Evolutionary conservation across 345 rosid species (phyloP).

Genomic region (Citropsis articulata): DNA sequence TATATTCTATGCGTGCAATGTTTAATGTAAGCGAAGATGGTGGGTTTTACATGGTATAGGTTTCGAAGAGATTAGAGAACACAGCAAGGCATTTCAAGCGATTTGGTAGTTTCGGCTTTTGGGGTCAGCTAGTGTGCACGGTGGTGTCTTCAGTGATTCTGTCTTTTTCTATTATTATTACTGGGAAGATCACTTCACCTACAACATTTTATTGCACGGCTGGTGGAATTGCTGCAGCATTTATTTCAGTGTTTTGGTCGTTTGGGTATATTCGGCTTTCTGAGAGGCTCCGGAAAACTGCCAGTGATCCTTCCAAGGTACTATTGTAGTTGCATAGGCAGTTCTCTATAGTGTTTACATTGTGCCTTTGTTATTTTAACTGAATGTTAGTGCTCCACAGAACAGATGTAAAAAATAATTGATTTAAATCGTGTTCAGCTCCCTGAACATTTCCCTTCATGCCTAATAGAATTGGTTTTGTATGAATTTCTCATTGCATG

Average conservation of each 20-base stretch:
- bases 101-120: conserved; percentile 84
- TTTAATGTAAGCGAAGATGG: neutral
- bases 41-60: conserved; percentile 41
- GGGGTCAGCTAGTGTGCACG: conserved; percentile 93
- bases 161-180: conserved; percentile 73
- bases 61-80: conserved; percentile 83
- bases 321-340: neutral
- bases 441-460: neutral
- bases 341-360: neutral
- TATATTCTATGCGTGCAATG: neutral
- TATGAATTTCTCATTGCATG: neutral
- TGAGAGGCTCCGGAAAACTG: conserved; percentile 73
- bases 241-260: conserved; percentile 92
- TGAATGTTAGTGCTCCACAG: neutral
- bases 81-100: conserved; percentile 92
- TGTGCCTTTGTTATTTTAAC: neutral
- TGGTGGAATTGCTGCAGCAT: conserved; percentile 85
- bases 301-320: conserved; percentile 91
- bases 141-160: conserved; percentile 85
- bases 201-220: conserved; percentile 83
- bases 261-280: conserved; percentile 90
- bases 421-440: neutral
- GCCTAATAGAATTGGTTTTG: neutral
- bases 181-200: conserved; percentile 84
- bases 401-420: neutral